Evolutionary conservation across 305 asterid genomes (phyloP).

Genomic region (Fraxinus platypoda): DNA sequence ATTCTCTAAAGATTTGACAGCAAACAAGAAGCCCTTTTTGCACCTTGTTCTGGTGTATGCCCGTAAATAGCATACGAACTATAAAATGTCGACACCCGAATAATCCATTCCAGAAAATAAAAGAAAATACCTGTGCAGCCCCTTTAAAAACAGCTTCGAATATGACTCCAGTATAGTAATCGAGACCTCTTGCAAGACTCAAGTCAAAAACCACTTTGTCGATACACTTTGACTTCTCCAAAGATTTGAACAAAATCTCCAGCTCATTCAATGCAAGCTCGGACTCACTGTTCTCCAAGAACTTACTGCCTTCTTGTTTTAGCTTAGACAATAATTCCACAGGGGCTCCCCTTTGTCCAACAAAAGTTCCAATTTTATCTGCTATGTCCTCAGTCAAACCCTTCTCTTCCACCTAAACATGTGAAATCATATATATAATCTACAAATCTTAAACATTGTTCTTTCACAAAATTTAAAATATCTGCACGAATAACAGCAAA

Average conservation of each 20-base stretch:
- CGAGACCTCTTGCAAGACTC: constrained; percentile 98
- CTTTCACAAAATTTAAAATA: not conserved
- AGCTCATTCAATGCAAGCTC: constrained; percentile 69
- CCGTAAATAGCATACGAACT: not conserved
- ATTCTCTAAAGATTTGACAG: not conserved
- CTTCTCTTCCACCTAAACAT: constrained; percentile 76
- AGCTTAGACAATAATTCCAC: constrained; percentile 62
- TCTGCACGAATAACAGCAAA: not conserved
- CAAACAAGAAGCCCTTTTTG: not conserved
- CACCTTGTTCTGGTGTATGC: not conserved
- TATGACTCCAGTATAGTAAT: constrained; percentile 95
- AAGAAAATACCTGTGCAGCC: constrained; percentile 61
- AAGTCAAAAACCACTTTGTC: constrained; percentile 77
- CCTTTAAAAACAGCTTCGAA: constrained; percentile 93
- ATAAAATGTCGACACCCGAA: not conserved
- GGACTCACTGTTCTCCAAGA: constrained; percentile 63
- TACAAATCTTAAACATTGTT: constrained; percentile 9
- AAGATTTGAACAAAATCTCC: constrained; percentile 73
- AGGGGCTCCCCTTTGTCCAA: constrained; percentile 77
- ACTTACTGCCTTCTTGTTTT: constrained; percentile 63
- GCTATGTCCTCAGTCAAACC: constrained; percentile 79
- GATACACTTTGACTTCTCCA: constrained; percentile 66
- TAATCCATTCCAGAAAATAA: not conserved
- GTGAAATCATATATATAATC: constrained; percentile 15
- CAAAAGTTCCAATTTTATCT: constrained; percentile 77